Conservation (phyloP, 345 rosid genomes). For the Moricandia moricandioides region DNA sequence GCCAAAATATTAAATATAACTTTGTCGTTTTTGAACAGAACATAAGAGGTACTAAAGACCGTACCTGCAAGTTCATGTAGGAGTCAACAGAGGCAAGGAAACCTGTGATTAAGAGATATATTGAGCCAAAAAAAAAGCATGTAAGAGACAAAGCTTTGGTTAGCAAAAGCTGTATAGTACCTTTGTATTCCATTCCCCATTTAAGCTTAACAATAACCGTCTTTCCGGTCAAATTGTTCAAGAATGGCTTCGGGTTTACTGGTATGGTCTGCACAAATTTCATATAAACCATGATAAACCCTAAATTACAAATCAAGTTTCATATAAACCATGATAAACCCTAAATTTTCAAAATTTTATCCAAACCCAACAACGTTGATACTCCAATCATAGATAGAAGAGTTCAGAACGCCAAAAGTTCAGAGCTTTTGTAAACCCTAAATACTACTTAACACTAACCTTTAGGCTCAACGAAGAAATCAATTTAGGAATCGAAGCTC, state of each 20-base stretch:
- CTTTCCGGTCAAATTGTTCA: conserved; percentile 88
- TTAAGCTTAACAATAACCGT: conserved; percentile 82
- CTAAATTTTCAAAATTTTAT: no score
- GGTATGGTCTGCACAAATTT: conserved; percentile 63
- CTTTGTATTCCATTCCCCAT: conserved; percentile 98
- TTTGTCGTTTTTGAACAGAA: background rate
- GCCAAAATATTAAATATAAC: background rate
- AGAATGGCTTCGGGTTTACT: conserved; percentile 82
- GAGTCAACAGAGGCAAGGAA: conserved; percentile 94
- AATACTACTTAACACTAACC: background rate
- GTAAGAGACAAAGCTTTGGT: background rate
- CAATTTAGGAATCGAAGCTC: background rate
- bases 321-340: background rate
- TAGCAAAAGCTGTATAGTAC: conserved; percentile 5
- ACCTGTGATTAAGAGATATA: conserved; percentile 43
- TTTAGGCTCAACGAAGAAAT: background rate
- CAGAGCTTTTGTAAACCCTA: background rate
- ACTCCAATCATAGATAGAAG: no score
- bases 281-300: no score
- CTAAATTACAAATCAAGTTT: no score
- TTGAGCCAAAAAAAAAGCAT: background rate
- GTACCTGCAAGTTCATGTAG: conserved; percentile 94
- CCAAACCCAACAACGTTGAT: no score
- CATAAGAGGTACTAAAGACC: background rate
- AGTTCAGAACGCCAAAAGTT: background rate